Conservation (phyloP, 2,329 filamentous ascomycete species). For the Domatiomyces globalis region DNA sequence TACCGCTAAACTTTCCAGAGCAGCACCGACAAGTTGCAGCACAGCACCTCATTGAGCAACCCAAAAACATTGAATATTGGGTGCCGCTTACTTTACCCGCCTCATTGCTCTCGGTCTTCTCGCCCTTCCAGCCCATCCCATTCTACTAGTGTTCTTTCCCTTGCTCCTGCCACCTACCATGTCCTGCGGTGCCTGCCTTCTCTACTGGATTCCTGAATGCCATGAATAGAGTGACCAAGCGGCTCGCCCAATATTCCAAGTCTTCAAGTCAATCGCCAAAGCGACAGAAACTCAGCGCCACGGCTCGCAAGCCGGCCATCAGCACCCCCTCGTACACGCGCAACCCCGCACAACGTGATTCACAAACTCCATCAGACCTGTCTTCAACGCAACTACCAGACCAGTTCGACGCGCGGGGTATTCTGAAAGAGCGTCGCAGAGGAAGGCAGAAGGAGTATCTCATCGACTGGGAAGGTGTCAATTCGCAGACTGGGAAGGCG, state of each 20-base stretch:
- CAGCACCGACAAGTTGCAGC: neutral
- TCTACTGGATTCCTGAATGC: neutral
- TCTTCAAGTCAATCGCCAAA: neutral
- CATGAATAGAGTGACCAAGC: neutral
- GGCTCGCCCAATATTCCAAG: neutral
- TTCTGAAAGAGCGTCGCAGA: slow-evolving; percentile 25
- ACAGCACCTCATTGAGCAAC: neutral
- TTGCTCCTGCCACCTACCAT: neutral
- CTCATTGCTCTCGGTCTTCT: neutral
- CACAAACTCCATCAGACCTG: neutral
- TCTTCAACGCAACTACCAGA: neutral
- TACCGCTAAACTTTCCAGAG: neutral
- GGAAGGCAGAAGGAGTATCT: slow-evolving; percentile 10
- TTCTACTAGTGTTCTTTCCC: neutral
- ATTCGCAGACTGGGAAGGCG: slow-evolving; percentile 12
- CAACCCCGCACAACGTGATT: neutral
- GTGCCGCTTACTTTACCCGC: too few relatives aligned
- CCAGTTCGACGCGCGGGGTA: slow-evolving; percentile 8
- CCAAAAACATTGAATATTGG: neutral
- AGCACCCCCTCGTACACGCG: neutral
- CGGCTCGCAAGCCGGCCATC: neutral
- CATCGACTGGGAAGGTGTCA: slow-evolving; percentile 11
- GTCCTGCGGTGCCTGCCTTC: neutral
- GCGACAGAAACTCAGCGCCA: neutral
- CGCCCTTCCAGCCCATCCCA: too few relatives aligned